Evolutionary conservation across 768 basidiomycete species (phyloP).

Genomic region (Collybiopsis luxurians): DNA sequence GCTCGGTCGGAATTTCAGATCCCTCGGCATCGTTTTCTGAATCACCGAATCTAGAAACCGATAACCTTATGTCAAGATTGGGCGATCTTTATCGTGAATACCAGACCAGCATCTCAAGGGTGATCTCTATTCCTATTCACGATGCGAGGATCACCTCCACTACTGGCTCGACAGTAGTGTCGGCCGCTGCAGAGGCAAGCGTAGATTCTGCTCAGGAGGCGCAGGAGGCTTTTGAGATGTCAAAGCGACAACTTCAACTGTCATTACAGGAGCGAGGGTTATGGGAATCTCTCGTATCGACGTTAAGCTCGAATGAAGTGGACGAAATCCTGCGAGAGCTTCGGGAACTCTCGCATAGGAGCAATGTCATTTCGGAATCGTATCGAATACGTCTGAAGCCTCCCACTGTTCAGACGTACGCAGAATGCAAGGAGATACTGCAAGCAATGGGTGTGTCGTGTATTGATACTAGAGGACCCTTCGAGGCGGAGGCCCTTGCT

Average conservation of each 20-base stretch:
- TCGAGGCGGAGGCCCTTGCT: slow-evolving; percentile 87
- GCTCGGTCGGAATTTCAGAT: neutral
- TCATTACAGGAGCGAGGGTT: slow-evolving; percentile 57
- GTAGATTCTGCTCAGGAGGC: slow-evolving; percentile 16
- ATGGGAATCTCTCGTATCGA: slow-evolving; percentile 45
- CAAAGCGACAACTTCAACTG: slow-evolving; percentile 61
- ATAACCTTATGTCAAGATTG: slow-evolving; percentile 31
- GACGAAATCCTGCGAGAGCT: neutral
- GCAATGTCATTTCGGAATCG: slow-evolving; percentile 57
- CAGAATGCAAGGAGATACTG: slow-evolving; percentile 67
- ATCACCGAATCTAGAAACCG: neutral
- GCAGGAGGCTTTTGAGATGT: slow-evolving; percentile 46
- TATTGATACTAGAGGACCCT: slow-evolving; percentile 62
- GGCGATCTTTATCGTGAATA: slow-evolving; percentile 50
- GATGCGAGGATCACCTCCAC: slow-evolving; percentile 7
- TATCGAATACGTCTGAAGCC: slow-evolving; percentile 60
- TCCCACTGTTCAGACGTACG: slow-evolving; percentile 66
- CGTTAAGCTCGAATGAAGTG: neutral
- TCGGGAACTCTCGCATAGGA: slow-evolving; percentile 43
- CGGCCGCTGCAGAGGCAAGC: slow-evolving; percentile 5
- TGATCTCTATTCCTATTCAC: slow-evolving; percentile 35
- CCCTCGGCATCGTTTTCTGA: neutral
- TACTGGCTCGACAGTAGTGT: neutral
- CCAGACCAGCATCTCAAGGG: slow-evolving; percentile 41
- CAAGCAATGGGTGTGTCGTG: slow-evolving; percentile 81